Percentiles rank a stretch among this genome's conserved stretches.
These are phyloP conservation scores for Aspergillus latus DNA, from an alignment of 2,329 filamentous ascomycete genomes.

Conservation along the genomic window DNA sequence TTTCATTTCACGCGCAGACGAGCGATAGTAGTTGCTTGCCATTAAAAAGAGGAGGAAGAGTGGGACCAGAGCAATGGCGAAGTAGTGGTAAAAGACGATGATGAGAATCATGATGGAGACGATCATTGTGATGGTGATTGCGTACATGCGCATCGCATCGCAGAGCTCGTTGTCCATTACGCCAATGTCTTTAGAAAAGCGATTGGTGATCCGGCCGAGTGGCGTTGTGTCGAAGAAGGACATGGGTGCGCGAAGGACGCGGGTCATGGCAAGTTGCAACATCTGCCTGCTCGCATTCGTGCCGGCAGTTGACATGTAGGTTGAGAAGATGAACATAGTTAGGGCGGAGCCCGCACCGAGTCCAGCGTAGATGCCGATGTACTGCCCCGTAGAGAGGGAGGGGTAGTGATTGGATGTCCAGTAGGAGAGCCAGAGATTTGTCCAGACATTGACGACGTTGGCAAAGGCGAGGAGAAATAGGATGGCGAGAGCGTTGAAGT, in stretches of 20 bases:
- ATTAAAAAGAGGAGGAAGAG: conserved; percentile 77
- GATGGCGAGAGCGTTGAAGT: conserved; percentile 63
- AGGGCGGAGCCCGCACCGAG: conserved; percentile 71
- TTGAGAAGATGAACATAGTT: conserved; percentile 77
- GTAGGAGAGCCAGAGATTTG: conserved; percentile 88
- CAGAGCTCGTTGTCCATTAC: conserved; percentile 93
- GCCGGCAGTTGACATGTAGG: conserved; percentile 73
- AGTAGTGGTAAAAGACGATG: conserved; percentile 94
- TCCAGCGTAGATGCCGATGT: conserved; percentile 69
- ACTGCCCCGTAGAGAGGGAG: conserved; percentile 63
- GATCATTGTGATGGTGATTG: conserved; percentile 80
- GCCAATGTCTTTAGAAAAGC: conserved; percentile 92
- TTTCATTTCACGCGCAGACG: conserved; percentile 91
- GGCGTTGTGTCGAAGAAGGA: conserved; percentile 97
- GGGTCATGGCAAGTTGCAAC: conserved; percentile 74
- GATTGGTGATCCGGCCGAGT: conserved; percentile 90
- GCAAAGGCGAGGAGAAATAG: conserved; percentile 66
- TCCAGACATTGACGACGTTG: conserved; percentile 82
- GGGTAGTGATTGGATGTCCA: conserved; percentile 80
- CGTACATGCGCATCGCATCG: conserved; percentile 90
- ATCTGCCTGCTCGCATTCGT: conserved; percentile 80
- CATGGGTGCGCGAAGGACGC: conserved; percentile 70
- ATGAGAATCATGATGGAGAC: conserved; percentile 82
- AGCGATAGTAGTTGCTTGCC: conserved; percentile 81
- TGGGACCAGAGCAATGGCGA: conserved; percentile 67